A percentile compares a stretch with the other conserved stretches of the same genome.
Evolutionary conservation across 129 eudicot genomes (phyloP).

Genomic region (Flaveria ramosissima): DNA sequence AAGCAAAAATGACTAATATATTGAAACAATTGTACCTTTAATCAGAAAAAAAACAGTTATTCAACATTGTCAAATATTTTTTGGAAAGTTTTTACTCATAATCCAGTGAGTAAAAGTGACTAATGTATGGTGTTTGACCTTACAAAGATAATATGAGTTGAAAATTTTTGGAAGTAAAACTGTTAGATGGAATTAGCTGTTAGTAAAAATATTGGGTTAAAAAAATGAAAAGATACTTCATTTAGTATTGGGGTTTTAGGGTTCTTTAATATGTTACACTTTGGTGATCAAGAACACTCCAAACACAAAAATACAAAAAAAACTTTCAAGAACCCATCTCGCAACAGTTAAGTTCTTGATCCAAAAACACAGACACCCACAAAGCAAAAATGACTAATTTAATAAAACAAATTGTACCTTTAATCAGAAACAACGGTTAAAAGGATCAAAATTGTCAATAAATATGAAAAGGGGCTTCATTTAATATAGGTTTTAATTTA

Average conservation of each 20-base stretch:
- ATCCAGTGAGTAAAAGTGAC: no score
- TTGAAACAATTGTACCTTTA: conserved; percentile 25
- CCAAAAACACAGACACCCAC: no score
- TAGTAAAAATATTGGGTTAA: no score
- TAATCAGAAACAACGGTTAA: conserved; percentile 13
- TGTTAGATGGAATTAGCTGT: no score
- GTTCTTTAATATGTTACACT: background rate
- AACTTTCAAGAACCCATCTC: no score
- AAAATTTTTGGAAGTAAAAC: no score
- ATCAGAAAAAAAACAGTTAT: conserved; percentile 24
- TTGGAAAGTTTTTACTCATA: no score
- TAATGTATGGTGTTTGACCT: no score
- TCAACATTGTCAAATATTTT: conserved; percentile 3
- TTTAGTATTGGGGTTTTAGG: conserved; percentile 12
- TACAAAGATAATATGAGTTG: no score
- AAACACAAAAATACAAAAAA: no score
- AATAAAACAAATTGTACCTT: conserved; percentile 12
- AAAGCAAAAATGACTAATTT: background rate
- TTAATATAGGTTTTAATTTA: conserved; percentile 6
- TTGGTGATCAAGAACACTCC: no score
- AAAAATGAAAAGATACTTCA: conserved; percentile 22
- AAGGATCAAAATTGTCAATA: conserved; percentile 21
- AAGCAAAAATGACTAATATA: conserved; percentile 19
- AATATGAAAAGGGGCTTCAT: conserved; percentile 26
- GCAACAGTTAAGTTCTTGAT: conserved; percentile 9